Base-by-base conservation (phyloP, 768 basidiomycete species). In the Termitomyces heimii region DNA sequence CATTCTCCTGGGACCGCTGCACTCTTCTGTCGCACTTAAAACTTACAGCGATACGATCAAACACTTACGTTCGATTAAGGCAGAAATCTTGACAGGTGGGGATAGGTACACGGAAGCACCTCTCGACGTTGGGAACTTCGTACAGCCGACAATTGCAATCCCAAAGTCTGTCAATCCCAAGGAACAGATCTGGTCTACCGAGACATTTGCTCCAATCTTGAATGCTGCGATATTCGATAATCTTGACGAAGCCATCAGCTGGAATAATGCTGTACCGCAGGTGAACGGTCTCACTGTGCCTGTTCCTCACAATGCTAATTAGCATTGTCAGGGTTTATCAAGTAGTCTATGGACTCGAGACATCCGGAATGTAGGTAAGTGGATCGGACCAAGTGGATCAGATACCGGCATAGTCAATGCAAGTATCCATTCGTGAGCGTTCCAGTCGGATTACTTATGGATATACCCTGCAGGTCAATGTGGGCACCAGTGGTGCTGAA, bases 321-420 rank as follows among this genome's bases (percentile, higher is more conserved):
- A 39, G 40, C 53, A 29, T 48, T 68, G 35, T 44, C 65, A 86
- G 80, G 94, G 94, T n/a, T 73, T 96, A 57, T 93, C 91, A 44
- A 92, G 91, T 66, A 90, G 90, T 59, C 76, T 97, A 1, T 98
- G 95, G 89, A 95, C 95, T 51, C 82, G 84, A 40, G 88, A 92
- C 65, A 65, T 98, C 49, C 77, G 88, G 58, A 86, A 88, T 63
- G 75, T 97, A 53, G 93, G 95, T 52, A 89, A 85, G 73, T 97
- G 94, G 92, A 86, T 96, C 62, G 93, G 94, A 13, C 89, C 94
- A 40, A 78, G 79, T 57, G 95, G 95, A 31, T 89, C 88, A 26
- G 96, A 98, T 69, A 78, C 89, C 40, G 96, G 96, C 7, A 97
- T 95, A 62, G 92, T 94, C 59, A 94, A 95, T 72, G 92, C 91